A percentile compares a stretch with the other conserved stretches of the same genome.
phyloP scores from a whole-genome alignment of 164 flowering plant species.

The Magnolia changhungtana region DNA sequence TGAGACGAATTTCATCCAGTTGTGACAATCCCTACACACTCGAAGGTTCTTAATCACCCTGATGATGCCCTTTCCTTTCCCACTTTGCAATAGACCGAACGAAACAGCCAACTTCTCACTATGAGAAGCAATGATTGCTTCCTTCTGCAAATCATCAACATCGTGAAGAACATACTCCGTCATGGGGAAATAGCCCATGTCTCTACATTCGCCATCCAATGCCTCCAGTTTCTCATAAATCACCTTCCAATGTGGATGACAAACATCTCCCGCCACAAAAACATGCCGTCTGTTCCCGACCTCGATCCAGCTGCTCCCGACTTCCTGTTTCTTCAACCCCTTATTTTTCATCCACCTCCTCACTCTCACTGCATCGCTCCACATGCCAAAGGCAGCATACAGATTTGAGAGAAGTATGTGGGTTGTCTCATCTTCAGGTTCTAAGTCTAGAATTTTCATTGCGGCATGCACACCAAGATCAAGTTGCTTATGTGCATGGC shows the following conservation, averaged over 20 bases:
- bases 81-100: constrained; percentile 22
- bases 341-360: constrained; percentile 19
- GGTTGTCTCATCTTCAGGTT: constrained; percentile 35
- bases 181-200: constrained; percentile 26
- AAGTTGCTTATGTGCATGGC: constrained; percentile 33
- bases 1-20: constrained; percentile 31
- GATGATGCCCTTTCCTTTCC: constrained; percentile 17
- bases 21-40: constrained; percentile 34
- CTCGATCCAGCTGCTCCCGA: constrained; percentile 38
- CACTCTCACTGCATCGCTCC: constrained; percentile 27
- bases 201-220: constrained; percentile 13
- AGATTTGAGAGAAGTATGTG: constrained; percentile 33
- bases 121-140: constrained; percentile 27
- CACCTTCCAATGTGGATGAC: constrained; percentile 24
- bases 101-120: constrained; percentile 36
- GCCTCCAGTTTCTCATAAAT: constrained; percentile 30
- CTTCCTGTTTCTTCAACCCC: constrained; percentile 31
- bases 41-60: constrained; percentile 34
- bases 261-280: constrained; percentile 36
- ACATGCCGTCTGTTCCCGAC: constrained; percentile 24
- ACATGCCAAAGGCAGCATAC: constrained; percentile 27
- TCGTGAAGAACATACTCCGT: constrained; percentile 29
- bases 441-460: constrained; percentile 28
- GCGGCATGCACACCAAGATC: constrained; percentile 30
- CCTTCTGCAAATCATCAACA: constrained; percentile 28